Evolutionary conservation across 345 rosid species (phyloP).

Genomic region (Carallia brachiata): DNA sequence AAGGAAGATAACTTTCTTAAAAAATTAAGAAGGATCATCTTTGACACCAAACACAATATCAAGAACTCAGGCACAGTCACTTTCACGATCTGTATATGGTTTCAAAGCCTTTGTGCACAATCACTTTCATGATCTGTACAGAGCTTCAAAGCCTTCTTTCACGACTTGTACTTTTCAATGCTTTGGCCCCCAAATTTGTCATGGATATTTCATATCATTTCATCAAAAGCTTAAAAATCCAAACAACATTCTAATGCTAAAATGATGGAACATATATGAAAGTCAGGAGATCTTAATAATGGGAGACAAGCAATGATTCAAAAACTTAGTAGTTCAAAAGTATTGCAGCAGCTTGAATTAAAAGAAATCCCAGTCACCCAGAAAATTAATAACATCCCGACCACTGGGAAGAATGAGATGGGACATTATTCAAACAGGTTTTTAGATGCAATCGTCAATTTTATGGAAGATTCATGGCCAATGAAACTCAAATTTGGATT

Average conservation of each 20-base stretch:
- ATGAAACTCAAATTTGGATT: background rate
- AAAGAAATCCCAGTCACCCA: background rate
- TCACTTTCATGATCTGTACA: background rate
- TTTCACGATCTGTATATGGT: background rate
- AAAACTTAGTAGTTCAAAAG: background rate
- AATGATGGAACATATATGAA: background rate
- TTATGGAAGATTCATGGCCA: background rate
- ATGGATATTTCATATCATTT: background rate
- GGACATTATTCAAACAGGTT: background rate
- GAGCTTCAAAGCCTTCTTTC: background rate
- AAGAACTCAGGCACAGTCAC: background rate
- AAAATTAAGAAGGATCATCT: too few relatives aligned
- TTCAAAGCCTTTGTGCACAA: background rate
- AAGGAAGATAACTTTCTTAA: background rate
- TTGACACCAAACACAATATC: too few relatives aligned
- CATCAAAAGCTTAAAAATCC: background rate
- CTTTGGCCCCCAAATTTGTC: too few relatives aligned
- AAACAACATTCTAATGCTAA: background rate
- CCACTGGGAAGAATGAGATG: background rate
- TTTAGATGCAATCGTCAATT: background rate
- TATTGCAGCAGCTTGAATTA: background rate
- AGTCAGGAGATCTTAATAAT: background rate
- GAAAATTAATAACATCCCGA: slow-evolving; percentile 5
- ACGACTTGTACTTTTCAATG: too few relatives aligned
- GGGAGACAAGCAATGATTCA: background rate